These are phyloP conservation scores for Zancudomyces culisetae DNA, from an alignment of 371 early-diverging fungal species.

Conservation along the genomic window DNA sequence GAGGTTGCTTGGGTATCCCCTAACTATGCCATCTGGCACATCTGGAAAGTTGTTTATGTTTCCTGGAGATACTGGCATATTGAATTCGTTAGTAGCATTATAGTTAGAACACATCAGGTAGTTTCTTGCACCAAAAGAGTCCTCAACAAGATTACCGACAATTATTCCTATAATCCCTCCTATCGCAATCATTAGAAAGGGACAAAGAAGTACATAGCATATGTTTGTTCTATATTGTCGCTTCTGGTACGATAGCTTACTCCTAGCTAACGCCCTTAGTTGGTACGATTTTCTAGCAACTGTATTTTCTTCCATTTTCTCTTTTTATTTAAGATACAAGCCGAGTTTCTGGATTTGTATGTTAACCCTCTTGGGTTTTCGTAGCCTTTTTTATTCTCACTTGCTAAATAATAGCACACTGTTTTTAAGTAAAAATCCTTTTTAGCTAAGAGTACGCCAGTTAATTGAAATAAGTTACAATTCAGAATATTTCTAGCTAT, in stretches of 20 bases:
- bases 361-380: no score
- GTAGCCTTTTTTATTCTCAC: no score
- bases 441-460: no score
- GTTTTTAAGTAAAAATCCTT: no score
- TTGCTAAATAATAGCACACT: no score
- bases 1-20: neutral
- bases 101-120: neutral
- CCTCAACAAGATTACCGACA: slow-evolving; percentile 17
- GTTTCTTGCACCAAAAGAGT: slow-evolving; percentile 8
- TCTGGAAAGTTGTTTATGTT: neutral
- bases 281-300: slow-evolving; percentile 10
- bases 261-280: slow-evolving; percentile 27
- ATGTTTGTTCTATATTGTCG: slow-evolving; percentile 49
- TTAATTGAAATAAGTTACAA: no score
- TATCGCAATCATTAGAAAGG: slow-evolving; percentile 35
- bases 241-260: slow-evolving; percentile 42
- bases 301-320: no score
- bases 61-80: neutral
- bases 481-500: no score
- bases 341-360: no score
- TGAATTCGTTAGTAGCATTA: slow-evolving; percentile 1
- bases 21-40: neutral
- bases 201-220: slow-evolving; percentile 43
- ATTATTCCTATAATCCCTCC: slow-evolving; percentile 26
- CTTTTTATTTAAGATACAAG: no score